Evolutionary conservation across 2,329 filamentous ascomycete genomes (phyloP).

Genomic region (Aspergillus luchuensis): DNA sequence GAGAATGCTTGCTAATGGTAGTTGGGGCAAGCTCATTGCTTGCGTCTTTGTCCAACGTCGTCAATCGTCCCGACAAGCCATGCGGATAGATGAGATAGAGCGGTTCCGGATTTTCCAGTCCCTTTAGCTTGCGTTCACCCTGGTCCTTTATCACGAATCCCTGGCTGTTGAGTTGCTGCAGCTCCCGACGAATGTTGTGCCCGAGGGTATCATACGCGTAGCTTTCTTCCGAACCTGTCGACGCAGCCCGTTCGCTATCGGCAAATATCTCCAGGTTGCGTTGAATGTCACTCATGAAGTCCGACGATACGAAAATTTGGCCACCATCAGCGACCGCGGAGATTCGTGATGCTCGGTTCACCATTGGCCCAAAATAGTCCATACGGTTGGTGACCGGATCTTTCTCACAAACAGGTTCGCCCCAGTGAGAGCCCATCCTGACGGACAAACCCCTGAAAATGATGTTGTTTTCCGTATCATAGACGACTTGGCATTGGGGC

Average conservation of each 20-base stretch:
- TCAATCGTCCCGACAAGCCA: slow-evolving; percentile 71
- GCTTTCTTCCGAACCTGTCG: slow-evolving; percentile 70
- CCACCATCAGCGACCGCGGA: slow-evolving; percentile 93
- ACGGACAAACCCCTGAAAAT: slow-evolving; percentile 96
- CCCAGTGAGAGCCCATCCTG: slow-evolving; percentile 96
- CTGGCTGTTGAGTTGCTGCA: slow-evolving; percentile 82
- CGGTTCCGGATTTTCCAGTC: slow-evolving; percentile 93
- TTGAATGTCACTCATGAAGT: slow-evolving; percentile 96
- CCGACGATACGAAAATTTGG: slow-evolving; percentile 93
- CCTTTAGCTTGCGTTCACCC: slow-evolving; percentile 92
- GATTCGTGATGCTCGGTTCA: slow-evolving; percentile 94
- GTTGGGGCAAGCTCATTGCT: slow-evolving; percentile 49
- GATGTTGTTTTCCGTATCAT: slow-evolving; percentile 79
- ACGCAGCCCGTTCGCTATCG: slow-evolving; percentile 73
- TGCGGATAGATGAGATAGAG: slow-evolving; percentile 96
- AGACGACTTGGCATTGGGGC: slow-evolving; percentile 77
- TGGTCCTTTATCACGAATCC: slow-evolving; percentile 97
- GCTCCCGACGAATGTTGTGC: slow-evolving; percentile 80
- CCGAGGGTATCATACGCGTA: slow-evolving; percentile 74
- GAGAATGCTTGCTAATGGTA: slow-evolving; percentile 63
- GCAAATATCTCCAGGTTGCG: slow-evolving; percentile 86
- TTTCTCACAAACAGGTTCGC: slow-evolving; percentile 88
- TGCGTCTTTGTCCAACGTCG: slow-evolving; percentile 51
- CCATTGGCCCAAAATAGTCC: slow-evolving; percentile 99
- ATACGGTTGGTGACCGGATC: slow-evolving; percentile 96